Evolutionary conservation across 257 asterid species (phyloP), one percentile per base, ranked within the genome.

Genomic region (Solanum microdontum): DNA sequence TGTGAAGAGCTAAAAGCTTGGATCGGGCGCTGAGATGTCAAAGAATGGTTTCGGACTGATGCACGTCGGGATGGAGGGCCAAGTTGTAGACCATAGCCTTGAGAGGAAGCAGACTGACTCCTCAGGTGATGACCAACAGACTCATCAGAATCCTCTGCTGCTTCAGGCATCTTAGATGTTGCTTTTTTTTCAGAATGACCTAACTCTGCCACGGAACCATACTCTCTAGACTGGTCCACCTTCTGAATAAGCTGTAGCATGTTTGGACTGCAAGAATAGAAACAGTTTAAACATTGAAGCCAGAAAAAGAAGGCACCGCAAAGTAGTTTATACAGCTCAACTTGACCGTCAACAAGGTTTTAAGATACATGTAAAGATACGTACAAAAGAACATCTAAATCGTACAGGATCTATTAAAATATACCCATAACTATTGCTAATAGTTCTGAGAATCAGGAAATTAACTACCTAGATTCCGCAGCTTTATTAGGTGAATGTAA

Each of bases 161-260:
- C 89, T 87, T 91, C 95, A 79, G 92, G 89, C 48, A 64, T 91
- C 84, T 92, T 92, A 88, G 96, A 88, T 58, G 95, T 90, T 86
- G 87, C 89, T 86, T 91, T 91, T 83, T 88, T 85, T 14, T 90
- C 95, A 88, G 94, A 87, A 80, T 90, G 85, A 84, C 87, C 87
- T 7, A 88, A 84, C 62, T 90, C 94, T 94, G 87, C 68, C 88
- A 66, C 13, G 72, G 89, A 87, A 86, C 91, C 91, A 87, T 89
- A 90, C 86, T 91, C 93, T 72, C 91, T 86, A 55, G 98, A 92
- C 84, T 94, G 99, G 87, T 96, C 98, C 88, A 94, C 98, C 95
- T 94, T 94, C 91, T 95, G 95, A 88, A 96, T 94, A 91, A 96
- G 98, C 88, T 95, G 98, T 91, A 95, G 93, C 99, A 96, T 96